Base-by-base conservation (phyloP, 306 rosid genomes). In the Clitoria ternatea region DNA sequence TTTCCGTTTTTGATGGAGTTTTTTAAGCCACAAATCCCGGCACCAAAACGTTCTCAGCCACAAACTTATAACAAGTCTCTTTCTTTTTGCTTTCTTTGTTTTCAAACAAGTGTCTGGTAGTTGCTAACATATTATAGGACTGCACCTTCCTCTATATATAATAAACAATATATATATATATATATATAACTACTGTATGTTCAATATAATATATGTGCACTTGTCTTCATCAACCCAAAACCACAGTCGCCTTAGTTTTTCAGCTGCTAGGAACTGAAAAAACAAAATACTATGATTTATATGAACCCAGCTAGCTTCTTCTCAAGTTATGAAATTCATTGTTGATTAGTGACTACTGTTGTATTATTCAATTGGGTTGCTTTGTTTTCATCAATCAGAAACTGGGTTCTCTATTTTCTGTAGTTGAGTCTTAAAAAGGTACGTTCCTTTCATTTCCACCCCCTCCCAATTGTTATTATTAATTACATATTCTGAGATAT, bases 1-100 rank as follows among this genome's bases (percentile, higher is more conserved):
- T 2, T 55, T 18, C 63, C 29, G 89, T 66, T 90, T 84, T 82
- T 72, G 92, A 86, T 86, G 94, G 82, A 55, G 63, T 15, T 0
- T 23, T 84, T 81, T 24, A 65, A 70, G 79, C 96, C 96, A 88
- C 96, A 54, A 82, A 63, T 33, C 61, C 61, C 43, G 2, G 0
- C 7, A 20, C 60, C 70, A 11, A 52, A 66, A 4, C 56, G 39
- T 77, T 62, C 73, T 86, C 82, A 84, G 88, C 90, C 97, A 86
- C 97, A 81, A 85, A 69, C 49, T 23, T 69, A 15, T 4, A 5
- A 36, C 10, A 43, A 19, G 75, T 67, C 39, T 33, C 19, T 56
- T 27, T 14, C 62, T 60, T 35, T 35, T 4, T 24, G 8, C 4
- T 15, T 44, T 32, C 27, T 35, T 27, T 0, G 1, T 69, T 32